Evolutionary conservation across 331 rosid genomes (phyloP), one percentile per base, ranked within the genome.

Genomic region (Quercus tomentella): DNA sequence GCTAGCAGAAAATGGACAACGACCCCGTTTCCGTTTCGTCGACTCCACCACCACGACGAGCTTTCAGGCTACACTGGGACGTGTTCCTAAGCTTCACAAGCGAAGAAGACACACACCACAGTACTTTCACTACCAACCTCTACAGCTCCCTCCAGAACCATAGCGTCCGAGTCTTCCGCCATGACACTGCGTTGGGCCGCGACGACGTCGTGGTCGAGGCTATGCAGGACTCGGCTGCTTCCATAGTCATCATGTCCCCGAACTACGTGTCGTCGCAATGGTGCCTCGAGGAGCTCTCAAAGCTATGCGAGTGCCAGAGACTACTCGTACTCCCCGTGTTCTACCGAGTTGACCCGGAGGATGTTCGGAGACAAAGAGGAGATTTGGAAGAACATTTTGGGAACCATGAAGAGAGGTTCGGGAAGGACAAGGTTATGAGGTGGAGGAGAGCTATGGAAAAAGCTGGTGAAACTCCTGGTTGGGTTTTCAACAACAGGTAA

Each of bases 51-150:
- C 45, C 1, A 41, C 45, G 3, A 41, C 45, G 45, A 8, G 45
- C 80, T 5, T 89, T 87, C 86, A 69, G 95, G 83, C 87, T 83
- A 4, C 92, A 86, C 1, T 92, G 97, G 97, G 94, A 93, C 75
- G 94, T 91, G 49, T 93, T 93, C 80, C 54, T 91, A 33, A 93
- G 97, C 84, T 93, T 91, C 81, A 41, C 45, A 8, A 76, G 94
- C 56, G 97, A 94, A 0, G 37, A 68, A 10, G 97, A 93, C 77
- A 87, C 97, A 6, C 92, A 91, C 11, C 45, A 41, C 35, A 0
- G n/a, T 3, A 0, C 67, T 20, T 74, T 93, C 84, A 83, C 87
- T 14, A 58, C 61, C 4, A n/a, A 14, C 7, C 86, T 93, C 22
- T 80, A 84, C 78, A 15, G 80, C 8, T 37, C 82, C 0, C 88